These are phyloP conservation scores for Trichoderma atrobrunneum DNA, from an alignment of 2,329 filamentous ascomycete species.

Conservation along the genomic window DNA sequence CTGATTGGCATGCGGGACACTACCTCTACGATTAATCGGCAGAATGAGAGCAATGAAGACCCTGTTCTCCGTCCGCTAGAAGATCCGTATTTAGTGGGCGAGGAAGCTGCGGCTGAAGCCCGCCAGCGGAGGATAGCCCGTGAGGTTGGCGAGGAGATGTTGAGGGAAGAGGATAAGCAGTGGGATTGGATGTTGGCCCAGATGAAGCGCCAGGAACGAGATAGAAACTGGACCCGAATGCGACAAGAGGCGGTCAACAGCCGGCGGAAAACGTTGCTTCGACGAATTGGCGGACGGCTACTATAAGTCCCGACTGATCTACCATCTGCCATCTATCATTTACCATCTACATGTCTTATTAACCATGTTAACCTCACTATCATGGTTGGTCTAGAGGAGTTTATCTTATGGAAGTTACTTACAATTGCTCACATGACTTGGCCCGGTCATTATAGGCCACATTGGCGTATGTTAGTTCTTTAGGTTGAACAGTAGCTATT, in stretches of 20 bases:
- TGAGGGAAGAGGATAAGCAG: conserved; percentile 55
- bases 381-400: not conserved
- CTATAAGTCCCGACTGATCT: conserved; percentile 4
- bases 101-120: conserved; percentile 58
- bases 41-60: conserved; percentile 11
- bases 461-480: not conserved
- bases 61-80: conserved; percentile 52
- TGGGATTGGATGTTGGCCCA: conserved; percentile 61
- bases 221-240: conserved; percentile 46
- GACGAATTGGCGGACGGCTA: conserved; percentile 39
- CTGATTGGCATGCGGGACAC: conserved; percentile 10
- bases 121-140: conserved; percentile 55
- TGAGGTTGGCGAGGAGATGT: conserved; percentile 53
- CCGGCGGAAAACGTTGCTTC: conserved; percentile 39
- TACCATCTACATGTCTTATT: not conserved
- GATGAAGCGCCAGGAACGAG: conserved; percentile 51
- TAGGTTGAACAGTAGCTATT: not conserved
- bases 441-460: not conserved
- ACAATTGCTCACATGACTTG: not conserved
- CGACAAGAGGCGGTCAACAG: conserved; percentile 38
- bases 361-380: not conserved
- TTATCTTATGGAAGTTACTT: not conserved
- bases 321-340: not conserved
- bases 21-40: not conserved
- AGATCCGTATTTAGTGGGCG: conserved; percentile 66